Base-by-base conservation (phyloP, 176 grass and related monocot genomes). In the Rhipidocladum racemiflorum region DNA sequence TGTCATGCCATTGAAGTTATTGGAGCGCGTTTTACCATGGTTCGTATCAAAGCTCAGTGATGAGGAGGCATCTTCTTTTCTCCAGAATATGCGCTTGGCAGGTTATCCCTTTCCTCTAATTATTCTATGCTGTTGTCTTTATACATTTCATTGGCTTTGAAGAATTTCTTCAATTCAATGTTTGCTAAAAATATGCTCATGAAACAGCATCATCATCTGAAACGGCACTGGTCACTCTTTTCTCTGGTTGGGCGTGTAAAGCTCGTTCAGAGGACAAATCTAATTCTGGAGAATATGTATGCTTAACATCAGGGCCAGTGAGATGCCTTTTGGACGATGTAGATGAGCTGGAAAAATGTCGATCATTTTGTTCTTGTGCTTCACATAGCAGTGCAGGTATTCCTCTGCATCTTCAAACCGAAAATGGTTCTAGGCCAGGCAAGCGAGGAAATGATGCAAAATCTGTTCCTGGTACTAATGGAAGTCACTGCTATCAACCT, bases 221-320 rank as follows among this genome's bases (percentile, higher is more conserved):
- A 91, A 45, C 85, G 61, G 91, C 93, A 75, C 61, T 99, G 61
- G 93, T 91, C 67, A 99, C 89, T 66, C 91, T 99, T 81, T 88
- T 99, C 40, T 96, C 89, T 88, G 97, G 97, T 63, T 99, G 97
- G 97, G 89, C 89, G 6, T 99, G 97, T 85, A 99, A 99, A 86
- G 91, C 87, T 21, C 85, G 83, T 55, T 77, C 70, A 36, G 50
- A 88, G 72, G 91, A 90, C 83, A 88, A 82, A 60, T 85, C 85
- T 53, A 87, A 72, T 77, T 84, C 83, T 90, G 85, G 92, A 73
- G 94, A 91, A 79, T 96, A 93, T 76, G 81, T 91, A 90, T 96
- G 89, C 67, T 82, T 91, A 83, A 81, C 87, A 57, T 88, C 97
- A 51, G 80, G 71, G 21, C n/a, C 74, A 69, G 54, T 44, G 8